Evolutionary conservation across 768 basidiomycete species (phyloP).

Genomic region (Phallus indusiatus): DNA sequence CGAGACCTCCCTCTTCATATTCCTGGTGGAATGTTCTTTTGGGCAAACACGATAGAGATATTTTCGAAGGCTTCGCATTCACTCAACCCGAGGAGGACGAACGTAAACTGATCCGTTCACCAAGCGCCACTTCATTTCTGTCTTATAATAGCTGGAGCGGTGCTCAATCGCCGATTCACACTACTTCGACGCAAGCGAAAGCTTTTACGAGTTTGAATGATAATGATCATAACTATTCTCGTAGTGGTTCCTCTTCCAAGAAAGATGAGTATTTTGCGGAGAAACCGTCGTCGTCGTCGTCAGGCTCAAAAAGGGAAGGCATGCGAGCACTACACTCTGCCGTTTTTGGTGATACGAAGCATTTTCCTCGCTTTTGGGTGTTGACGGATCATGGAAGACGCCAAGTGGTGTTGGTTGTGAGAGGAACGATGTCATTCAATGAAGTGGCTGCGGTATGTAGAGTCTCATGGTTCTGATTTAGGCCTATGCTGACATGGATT

Average conservation of each 20-base stretch:
- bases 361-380: conserved; percentile 82
- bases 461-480: background rate
- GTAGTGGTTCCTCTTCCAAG: no score
- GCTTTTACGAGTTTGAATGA: background rate
- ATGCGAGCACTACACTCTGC: conserved; percentile 44
- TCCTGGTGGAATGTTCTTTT: conserved; percentile 81
- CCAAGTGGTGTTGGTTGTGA: conserved; percentile 68
- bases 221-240: no score
- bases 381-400: conserved; percentile 67
- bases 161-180: background rate
- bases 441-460: conserved; percentile 68
- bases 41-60: conserved; percentile 75
- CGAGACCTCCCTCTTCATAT: conserved; percentile 25
- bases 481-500: background rate
- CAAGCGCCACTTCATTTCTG: background rate
- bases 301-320: conserved; percentile 20
- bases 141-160: background rate
- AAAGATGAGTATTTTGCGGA: no score
- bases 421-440: conserved; percentile 81
- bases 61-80: conserved; percentile 55
- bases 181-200: background rate
- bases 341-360: conserved; percentile 53
- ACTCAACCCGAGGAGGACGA: conserved; percentile 5
- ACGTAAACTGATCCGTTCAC: background rate
- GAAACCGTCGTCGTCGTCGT: background rate